phyloP scores from a whole-genome alignment of 768 basidiomycete species.

The Heimioporus sp. region DNA sequence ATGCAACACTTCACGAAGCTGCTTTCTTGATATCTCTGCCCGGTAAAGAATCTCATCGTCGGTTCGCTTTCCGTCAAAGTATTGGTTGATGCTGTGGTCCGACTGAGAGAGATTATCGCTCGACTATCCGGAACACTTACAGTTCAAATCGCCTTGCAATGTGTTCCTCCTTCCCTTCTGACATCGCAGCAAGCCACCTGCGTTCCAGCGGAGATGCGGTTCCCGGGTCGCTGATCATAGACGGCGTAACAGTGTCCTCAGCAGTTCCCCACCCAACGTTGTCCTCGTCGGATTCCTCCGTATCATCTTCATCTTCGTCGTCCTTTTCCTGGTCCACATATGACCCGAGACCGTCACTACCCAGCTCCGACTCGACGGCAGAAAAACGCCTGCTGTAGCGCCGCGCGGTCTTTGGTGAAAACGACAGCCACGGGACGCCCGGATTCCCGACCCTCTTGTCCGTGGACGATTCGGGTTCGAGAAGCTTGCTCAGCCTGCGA shows the following conservation, averaged over 20 bases:
- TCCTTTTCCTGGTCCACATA: conserved; percentile 32
- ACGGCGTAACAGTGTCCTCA: conserved; percentile 48
- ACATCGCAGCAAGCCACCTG: conserved; percentile 90
- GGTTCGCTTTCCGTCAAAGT: conserved; percentile 89
- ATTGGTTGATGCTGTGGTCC: conserved; percentile 73
- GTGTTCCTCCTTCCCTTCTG: conserved; percentile 69
- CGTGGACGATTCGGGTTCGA: conserved; percentile 19
- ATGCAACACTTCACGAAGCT: conserved; percentile 79
- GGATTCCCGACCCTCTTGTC: conserved; percentile 14
- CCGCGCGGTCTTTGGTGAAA: conserved; percentile 55
- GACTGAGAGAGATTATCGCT: background rate
- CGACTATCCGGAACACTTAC: conserved; percentile 41
- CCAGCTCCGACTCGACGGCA: conserved; percentile 45
- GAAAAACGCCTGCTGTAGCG: conserved; percentile 43
- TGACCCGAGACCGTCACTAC: conserved; percentile 36
- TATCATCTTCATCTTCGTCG: conserved; percentile 24
- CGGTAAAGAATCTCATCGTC: conserved; percentile 93
- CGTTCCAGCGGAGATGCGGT: conserved; percentile 76
- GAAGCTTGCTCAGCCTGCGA: conserved; percentile 16
- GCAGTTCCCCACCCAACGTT: conserved; percentile 48
- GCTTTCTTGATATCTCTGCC: conserved; percentile 80
- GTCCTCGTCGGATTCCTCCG: conserved; percentile 47
- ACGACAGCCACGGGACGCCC: conserved; percentile 45
- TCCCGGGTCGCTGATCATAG: conserved; percentile 81
- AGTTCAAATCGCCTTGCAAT: conserved; percentile 74